Evolutionary conservation across 805 yeast species (phyloP).

Genomic region (Saccharomycopsis capsularis): DNA sequence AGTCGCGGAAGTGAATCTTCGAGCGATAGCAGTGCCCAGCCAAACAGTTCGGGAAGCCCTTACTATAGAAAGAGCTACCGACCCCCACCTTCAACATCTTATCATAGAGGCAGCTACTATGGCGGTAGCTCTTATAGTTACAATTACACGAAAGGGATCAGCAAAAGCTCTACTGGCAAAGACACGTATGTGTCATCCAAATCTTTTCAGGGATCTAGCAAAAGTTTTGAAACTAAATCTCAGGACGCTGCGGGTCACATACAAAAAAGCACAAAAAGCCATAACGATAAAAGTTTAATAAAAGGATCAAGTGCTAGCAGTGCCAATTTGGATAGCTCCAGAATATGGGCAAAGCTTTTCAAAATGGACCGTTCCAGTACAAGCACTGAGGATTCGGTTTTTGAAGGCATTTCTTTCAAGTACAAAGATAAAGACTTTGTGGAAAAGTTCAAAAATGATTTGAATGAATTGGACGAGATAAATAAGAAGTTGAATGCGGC

Average conservation of each 20-base stretch:
- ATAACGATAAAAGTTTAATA: too few relatives aligned
- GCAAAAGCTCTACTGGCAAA: background rate
- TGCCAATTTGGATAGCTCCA: constrained; percentile 14
- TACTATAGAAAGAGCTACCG: too few relatives aligned
- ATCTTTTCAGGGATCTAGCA: background rate
- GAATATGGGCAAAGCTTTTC: constrained; percentile 21
- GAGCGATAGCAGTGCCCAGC: background rate
- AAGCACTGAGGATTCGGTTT: background rate
- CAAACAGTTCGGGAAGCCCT: background rate
- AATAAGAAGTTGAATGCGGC: constrained; percentile 10
- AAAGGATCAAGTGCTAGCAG: constrained; percentile 1
- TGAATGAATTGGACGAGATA: constrained; percentile 19
- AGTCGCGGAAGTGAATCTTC: background rate
- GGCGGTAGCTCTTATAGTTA: background rate
- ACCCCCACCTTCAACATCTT: background rate
- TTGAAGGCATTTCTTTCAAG: background rate
- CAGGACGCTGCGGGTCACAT: background rate
- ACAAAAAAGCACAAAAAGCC: background rate
- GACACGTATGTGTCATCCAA: background rate
- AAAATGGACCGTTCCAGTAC: background rate
- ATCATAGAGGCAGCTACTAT: background rate
- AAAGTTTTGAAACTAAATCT: background rate
- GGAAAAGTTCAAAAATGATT: constrained; percentile 16
- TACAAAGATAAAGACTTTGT: constrained; percentile 12
- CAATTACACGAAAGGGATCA: background rate